A percentile compares a stretch with the other conserved stretches of the same genome.
Evolutionary conservation across 495 filamentous ascomycete species (phyloP).

Genomic region (Lentithecium fluviatile): DNA sequence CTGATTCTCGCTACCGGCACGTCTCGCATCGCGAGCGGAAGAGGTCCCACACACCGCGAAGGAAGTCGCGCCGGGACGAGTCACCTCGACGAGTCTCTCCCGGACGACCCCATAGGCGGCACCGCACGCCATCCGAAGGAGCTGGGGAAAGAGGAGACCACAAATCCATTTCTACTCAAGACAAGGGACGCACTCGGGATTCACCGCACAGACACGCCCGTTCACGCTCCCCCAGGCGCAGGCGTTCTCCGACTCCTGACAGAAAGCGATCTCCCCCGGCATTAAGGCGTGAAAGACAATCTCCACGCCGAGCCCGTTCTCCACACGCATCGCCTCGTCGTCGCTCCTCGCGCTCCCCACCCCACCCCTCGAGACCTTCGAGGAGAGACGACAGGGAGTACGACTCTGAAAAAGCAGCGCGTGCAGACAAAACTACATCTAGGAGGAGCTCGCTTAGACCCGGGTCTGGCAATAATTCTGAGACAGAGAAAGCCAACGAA

Average conservation of each 20-base stretch:
- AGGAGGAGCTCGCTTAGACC: slow-evolving; percentile 15
- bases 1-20: slow-evolving; percentile 35
- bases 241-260: slow-evolving; percentile 19
- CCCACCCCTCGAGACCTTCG: neutral
- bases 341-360: slow-evolving; percentile 11
- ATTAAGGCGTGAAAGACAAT: slow-evolving; percentile 9
- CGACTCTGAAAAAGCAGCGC: slow-evolving; percentile 11
- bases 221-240: slow-evolving; percentile 28
- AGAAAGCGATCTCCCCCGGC: slow-evolving; percentile 19
- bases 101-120: slow-evolving; percentile 15
- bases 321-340: slow-evolving; percentile 19
- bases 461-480: slow-evolving; percentile 22
- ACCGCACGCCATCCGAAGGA: slow-evolving; percentile 28
- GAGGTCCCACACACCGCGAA: slow-evolving; percentile 30
- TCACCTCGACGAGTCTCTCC: slow-evolving; percentile 33
- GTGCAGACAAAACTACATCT: slow-evolving; percentile 19
- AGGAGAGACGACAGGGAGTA: slow-evolving; percentile 22
- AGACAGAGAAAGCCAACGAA: slow-evolving; percentile 17
- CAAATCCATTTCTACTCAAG: slow-evolving; percentile 9
- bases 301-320: slow-evolving; percentile 12
- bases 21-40: slow-evolving; percentile 21
- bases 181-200: slow-evolving; percentile 19
- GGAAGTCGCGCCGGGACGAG: slow-evolving; percentile 26
- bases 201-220: slow-evolving; percentile 13
- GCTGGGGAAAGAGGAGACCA: slow-evolving; percentile 22